Evolutionary conservation across 805 yeast species (phyloP).

Genomic region (Yarrowia divulgata): DNA sequence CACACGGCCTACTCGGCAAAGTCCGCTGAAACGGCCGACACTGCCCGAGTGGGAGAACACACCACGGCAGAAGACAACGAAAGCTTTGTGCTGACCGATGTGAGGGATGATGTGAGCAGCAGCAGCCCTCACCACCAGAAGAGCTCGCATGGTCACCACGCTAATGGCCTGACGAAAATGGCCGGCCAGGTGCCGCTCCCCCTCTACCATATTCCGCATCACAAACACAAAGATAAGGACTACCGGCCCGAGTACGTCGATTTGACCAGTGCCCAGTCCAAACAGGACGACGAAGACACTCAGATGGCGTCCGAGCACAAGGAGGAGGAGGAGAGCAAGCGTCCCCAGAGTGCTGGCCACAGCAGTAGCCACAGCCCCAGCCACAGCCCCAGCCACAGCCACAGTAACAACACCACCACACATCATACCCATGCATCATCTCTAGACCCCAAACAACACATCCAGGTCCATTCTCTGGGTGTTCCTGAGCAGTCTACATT

Average conservation of each 20-base stretch:
- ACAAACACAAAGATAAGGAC: slow-evolving; percentile 21
- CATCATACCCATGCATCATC: slow-evolving; percentile 1
- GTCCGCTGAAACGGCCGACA: slow-evolving; percentile 12
- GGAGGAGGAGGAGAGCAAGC: slow-evolving; percentile 13
- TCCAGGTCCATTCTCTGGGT: slow-evolving; percentile 9
- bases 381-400: neutral
- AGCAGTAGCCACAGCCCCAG: neutral
- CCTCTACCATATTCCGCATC: slow-evolving; percentile 12
- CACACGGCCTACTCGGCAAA: slow-evolving; percentile 16
- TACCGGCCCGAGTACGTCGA: slow-evolving; percentile 20
- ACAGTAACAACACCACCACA: neutral
- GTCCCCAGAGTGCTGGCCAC: neutral
- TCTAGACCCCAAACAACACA: slow-evolving; percentile 11
- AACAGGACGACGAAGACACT: neutral
- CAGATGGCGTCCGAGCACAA: neutral
- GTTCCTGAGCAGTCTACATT: neutral
- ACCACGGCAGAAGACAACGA: neutral
- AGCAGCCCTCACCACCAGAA: neutral
- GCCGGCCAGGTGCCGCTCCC: slow-evolving; percentile 21
- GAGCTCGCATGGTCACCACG: neutral
- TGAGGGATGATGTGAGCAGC: slow-evolving; percentile 3
- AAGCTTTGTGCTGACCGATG: slow-evolving; percentile 25
- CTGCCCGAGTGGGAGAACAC: slow-evolving; percentile 1
- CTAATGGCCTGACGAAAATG: neutral
- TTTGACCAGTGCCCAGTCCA: slow-evolving; percentile 4